Conservation (phyloP, 1,139 yeast genomes). For the Suhomyces ambrosiae region DNA sequence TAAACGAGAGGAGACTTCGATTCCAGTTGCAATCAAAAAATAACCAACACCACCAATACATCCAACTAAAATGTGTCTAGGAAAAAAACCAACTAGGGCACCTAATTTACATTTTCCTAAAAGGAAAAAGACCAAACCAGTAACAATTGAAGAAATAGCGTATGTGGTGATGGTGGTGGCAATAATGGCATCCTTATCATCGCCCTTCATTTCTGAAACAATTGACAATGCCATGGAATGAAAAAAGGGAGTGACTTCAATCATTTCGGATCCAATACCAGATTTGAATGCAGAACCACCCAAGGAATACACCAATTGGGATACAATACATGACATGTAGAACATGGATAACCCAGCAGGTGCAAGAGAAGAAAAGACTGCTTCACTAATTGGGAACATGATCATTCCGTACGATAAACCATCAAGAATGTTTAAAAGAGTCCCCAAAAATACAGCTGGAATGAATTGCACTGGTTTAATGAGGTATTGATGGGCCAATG, state of each 20-base stretch:
- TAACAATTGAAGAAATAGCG: slow-evolving; percentile 78
- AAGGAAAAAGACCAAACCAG: slow-evolving; percentile 77
- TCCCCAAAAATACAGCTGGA: slow-evolving; percentile 84
- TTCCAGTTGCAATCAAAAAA: slow-evolving; percentile 84
- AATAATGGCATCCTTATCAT: slow-evolving; percentile 58
- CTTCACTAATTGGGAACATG: slow-evolving; percentile 86
- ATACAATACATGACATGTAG: slow-evolving; percentile 82
- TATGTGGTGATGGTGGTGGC: slow-evolving; percentile 88
- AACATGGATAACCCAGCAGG: slow-evolving; percentile 94
- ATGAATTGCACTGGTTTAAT: slow-evolving; percentile 50
- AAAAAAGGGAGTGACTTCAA: slow-evolving; percentile 96
- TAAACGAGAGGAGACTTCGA: slow-evolving; percentile 83
- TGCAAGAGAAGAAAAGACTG: slow-evolving; percentile 73
- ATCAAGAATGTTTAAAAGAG: slow-evolving; percentile 82
- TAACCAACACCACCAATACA: slow-evolving; percentile 99
- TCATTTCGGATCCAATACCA: slow-evolving; percentile 97
- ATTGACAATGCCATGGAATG: slow-evolving; percentile 90
- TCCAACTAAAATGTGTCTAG: slow-evolving; percentile 92
- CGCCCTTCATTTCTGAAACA: slow-evolving; percentile 54
- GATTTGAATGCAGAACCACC: slow-evolving; percentile 90
- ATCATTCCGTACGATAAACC: slow-evolving; percentile 97
- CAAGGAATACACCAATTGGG: slow-evolving; percentile 82
- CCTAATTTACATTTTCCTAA: slow-evolving; percentile 84
- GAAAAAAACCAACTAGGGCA: slow-evolving; percentile 88
- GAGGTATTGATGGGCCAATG: slow-evolving; percentile 22